These are phyloP conservation scores for Reticulascus tulasneorum DNA, from an alignment of 2,329 filamentous ascomycete species.

Conservation along the genomic window DNA sequence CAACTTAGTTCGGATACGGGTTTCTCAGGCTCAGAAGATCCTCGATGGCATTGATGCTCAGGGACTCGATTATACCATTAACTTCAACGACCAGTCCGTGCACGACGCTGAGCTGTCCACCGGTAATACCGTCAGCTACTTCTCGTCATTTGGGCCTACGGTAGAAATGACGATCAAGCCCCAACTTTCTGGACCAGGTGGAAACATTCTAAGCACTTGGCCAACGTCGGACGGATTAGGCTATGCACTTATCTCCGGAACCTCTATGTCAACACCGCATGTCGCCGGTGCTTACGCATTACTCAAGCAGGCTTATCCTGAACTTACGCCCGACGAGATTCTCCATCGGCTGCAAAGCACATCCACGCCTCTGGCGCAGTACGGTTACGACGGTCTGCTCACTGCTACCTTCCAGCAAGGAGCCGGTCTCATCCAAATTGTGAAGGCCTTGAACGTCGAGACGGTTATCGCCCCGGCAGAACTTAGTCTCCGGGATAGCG, in stretches of 20 bases:
- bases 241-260: slow-evolving; percentile 10
- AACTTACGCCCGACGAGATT: slow-evolving; percentile 4
- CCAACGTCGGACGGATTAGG: slow-evolving; percentile 9
- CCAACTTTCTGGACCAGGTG: slow-evolving; percentile 7
- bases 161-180: slow-evolving; percentile 12
- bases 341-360: slow-evolving; percentile 4
- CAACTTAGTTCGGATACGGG: too few relatives aligned
- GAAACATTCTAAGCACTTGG: slow-evolving; percentile 10
- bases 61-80: slow-evolving; percentile 7
- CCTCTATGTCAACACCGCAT: slow-evolving; percentile 9
- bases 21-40: slow-evolving; percentile 6
- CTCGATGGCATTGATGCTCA: slow-evolving; percentile 2
- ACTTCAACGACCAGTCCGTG: slow-evolving; percentile 5
- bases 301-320: slow-evolving; percentile 5
- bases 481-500: slow-evolving; percentile 5
- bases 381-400: background rate
- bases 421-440: slow-evolving; percentile 5
- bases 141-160: slow-evolving; percentile 8
- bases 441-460: slow-evolving; percentile 3
- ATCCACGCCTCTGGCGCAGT: slow-evolving; percentile 2
- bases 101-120: slow-evolving; percentile 8
- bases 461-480: slow-evolving; percentile 4
- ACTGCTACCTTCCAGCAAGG: slow-evolving; percentile 7
- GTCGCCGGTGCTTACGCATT: slow-evolving; percentile 7
- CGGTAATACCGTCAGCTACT: slow-evolving; percentile 5